Evolutionary conservation across 805 yeast genomes (phyloP), one percentile per base, ranked within the genome.

Genomic region (Wickerhamiella qilinensis): DNA sequence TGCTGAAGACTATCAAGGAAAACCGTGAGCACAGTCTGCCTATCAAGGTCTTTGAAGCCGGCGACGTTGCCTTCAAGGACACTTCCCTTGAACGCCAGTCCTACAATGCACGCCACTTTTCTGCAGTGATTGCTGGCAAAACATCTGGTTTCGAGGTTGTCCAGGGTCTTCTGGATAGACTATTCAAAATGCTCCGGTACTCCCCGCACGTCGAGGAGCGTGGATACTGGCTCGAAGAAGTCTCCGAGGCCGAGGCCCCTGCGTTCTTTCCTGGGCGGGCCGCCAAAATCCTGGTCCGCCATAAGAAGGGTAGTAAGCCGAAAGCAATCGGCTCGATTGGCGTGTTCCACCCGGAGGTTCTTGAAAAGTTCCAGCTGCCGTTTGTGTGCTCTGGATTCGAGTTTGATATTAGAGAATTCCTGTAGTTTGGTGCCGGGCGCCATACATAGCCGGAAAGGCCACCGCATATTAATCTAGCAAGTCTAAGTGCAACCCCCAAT

Each of bases 241-340:
- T 46, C 24, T 44, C 39, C 28, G 48, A 49, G 27, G 40, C 44
- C 22, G 53, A 49, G 30, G 31, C 39, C 55, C 68, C 75, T 36
- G 79, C 86, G 43, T 88, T 69, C 63, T 91, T 91, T 80, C 94
- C 95, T 30, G 98, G 97, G 31, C 79, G 98, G 67, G 96, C 95
- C 45, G 98, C 98, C 38, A 77, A 73, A 54, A 69, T 91, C 46
- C 72, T 69, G 62, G 81, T 75, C 63, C 62, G 68, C 41, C 68
- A 63, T 42, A 72, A 71, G 41, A 45, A 40, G 30, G 51, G 52
- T 20, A 39, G 43, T 33, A 46, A 46, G 42, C 46, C 55, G 14
- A 38, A 40, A 27, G 52, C 53, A 9, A 47, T 86, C 52, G 99
- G 99, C 47, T 64, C 75, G 35, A 67, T 91, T 49, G 99, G 99